Evolutionary conservation across 495 filamentous ascomycete species (phyloP).

Genomic region (Penicillium nucicola): DNA sequence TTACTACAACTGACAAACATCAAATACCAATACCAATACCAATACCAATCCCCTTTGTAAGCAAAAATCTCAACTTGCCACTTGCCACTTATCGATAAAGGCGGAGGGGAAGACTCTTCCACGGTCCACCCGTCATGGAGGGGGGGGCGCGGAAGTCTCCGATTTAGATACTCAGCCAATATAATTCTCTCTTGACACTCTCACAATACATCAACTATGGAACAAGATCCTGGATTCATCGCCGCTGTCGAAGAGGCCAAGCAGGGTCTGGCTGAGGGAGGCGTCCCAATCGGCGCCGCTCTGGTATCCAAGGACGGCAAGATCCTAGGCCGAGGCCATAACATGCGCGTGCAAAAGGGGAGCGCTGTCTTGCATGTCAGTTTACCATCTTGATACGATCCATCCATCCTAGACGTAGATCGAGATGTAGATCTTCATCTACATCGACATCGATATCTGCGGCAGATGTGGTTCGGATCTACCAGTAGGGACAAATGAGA

Average conservation of each 20-base stretch:
- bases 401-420: neutral
- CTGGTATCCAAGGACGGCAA: constrained; percentile 67
- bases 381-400: constrained; percentile 6
- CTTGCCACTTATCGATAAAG: constrained; percentile 25
- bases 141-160: constrained; percentile 16
- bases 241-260: constrained; percentile 77
- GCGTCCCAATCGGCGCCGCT: constrained; percentile 79
- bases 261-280: constrained; percentile 66
- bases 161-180: constrained; percentile 1
- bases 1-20: no score
- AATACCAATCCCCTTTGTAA: neutral
- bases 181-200: neutral
- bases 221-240: constrained; percentile 47
- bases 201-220: constrained; percentile 29
- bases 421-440: no score
- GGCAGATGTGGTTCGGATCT: neutral
- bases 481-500: neutral
- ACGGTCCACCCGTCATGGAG: constrained; percentile 16
- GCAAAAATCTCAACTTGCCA: constrained; percentile 6
- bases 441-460: no score
- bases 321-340: constrained; percentile 77
- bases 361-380: constrained; percentile 74
- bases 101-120: constrained; percentile 15
- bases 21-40: neutral
- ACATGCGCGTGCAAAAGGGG: constrained; percentile 75